Evolutionary conservation across 2,329 filamentous ascomycete genomes (phyloP), one percentile per base, ranked within the genome.

Genomic region (Colletotrichum sp.): DNA sequence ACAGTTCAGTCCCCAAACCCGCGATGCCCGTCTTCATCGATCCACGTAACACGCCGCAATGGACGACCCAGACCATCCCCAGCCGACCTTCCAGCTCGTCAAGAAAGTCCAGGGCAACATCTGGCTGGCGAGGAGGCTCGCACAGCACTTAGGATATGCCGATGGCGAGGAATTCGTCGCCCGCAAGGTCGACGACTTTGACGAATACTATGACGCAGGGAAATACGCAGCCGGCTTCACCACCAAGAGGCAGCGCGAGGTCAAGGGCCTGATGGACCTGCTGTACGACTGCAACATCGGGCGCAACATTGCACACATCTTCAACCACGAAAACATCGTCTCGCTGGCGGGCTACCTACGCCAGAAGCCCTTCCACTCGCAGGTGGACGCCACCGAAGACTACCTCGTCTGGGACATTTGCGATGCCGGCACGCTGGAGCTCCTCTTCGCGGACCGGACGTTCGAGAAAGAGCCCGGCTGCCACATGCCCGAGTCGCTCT

Each of bases 361-460:
- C 78, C 64, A 77, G 76, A 34, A 77, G 77, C 64, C 71, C 71
- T 32, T 78, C 78, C 34, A 78, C 75, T 16, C 77, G 73, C 11
- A 59, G 72, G 8, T 77, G 59, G 34, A 72, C 59, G 57, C 72
- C 36, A 80, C 75, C 69, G 82, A 82, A 19, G 77, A 83, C 63
- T 82, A 86, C 75, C 80, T 88, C 19, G 81, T 91, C 27, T 90
- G 86, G 86, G 90, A 91, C 80, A 87, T 85, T 71, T 90, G 88
- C 82, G 87, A 90, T 74, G 88, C 86, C 6, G 89, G 89, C 39
- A 88, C 84, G 55, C 84, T 91, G 44, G 83, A 84, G 28, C 83
- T 84, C 34, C 78, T 91, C 13, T 82, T 89, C 27, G 79, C 60
- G 6, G 78, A 79, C 44, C 77, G 75, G 8, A 67, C 79, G 4